Evolutionary conservation across 2,329 filamentous ascomycete species (phyloP).

Genomic region (Diaporthe vexans): DNA sequence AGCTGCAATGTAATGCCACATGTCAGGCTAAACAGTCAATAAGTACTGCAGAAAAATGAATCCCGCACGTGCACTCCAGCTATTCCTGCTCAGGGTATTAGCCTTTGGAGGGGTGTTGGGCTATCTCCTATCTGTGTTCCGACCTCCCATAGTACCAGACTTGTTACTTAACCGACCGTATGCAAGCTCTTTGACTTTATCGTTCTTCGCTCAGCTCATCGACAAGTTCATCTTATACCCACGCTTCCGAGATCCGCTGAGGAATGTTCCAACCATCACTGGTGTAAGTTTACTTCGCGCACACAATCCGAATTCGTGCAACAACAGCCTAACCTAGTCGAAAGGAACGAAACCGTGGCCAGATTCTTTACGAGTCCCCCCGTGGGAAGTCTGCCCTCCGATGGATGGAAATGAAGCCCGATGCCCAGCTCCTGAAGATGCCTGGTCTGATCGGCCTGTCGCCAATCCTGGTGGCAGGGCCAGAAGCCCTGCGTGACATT

Average conservation of each 20-base stretch:
- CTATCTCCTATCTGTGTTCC: slow-evolving; percentile 33
- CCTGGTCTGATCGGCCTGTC: slow-evolving; percentile 5
- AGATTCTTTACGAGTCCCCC: slow-evolving; percentile 35
- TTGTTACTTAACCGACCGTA: slow-evolving; percentile 19
- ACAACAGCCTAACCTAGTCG: background rate
- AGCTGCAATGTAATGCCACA: background rate
- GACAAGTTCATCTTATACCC: slow-evolving; percentile 31
- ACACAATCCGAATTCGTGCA: background rate
- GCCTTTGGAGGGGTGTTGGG: slow-evolving; percentile 27
- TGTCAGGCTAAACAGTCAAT: background rate
- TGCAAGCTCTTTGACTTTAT: background rate
- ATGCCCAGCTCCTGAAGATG: slow-evolving; percentile 36
- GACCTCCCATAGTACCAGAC: background rate
- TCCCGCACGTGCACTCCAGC: slow-evolving; percentile 19
- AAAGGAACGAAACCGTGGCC: slow-evolving; percentile 24
- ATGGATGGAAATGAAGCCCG: slow-evolving; percentile 36
- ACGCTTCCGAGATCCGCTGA: slow-evolving; percentile 31
- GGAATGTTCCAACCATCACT: background rate
- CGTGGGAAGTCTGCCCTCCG: slow-evolving; percentile 33
- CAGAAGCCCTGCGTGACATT: slow-evolving; percentile 35
- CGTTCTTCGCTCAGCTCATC: slow-evolving; percentile 1
- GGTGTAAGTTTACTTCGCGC: slow-evolving; percentile 5
- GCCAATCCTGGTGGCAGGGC: slow-evolving; percentile 31
- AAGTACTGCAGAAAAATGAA: slow-evolving; percentile 23
- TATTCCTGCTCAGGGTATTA: slow-evolving; percentile 32